phyloP scores from a whole-genome alignment of 768 basidiomycete genomes.

The Kwoniella sp. region DNA sequence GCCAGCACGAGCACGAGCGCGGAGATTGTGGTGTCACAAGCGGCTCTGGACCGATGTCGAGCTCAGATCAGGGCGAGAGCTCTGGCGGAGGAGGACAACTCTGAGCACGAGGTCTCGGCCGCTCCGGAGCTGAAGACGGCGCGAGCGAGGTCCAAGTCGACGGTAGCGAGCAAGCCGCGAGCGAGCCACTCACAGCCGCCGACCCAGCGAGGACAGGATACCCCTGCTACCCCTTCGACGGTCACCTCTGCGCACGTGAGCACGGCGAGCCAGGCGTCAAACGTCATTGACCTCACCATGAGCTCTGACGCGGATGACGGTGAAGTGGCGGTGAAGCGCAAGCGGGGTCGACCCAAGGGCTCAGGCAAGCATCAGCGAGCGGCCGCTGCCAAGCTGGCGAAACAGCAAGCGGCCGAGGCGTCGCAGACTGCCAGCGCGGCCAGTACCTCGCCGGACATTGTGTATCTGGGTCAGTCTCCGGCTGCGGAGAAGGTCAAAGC shows the following conservation, averaged over 20 bases:
- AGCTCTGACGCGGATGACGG: neutral
- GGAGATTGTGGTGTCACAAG: neutral
- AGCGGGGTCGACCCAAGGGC: slow-evolving; percentile 17
- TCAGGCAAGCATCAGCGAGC: slow-evolving; percentile 19
- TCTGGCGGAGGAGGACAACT: neutral
- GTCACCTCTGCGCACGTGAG: neutral
- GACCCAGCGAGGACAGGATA: no score
- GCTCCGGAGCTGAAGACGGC: neutral
- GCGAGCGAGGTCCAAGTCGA: neutral
- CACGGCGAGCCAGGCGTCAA: neutral
- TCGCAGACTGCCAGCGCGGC: no score
- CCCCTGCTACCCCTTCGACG: neutral
- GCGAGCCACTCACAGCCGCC: no score
- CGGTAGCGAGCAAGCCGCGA: neutral
- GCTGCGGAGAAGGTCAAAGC: no score
- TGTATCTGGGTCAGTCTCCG: neutral
- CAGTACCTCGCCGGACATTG: neutral
- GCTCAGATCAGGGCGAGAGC: neutral
- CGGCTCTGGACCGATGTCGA: neutral
- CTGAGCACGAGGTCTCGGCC: slow-evolving; percentile 3
- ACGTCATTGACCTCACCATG: neutral
- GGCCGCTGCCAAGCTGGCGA: slow-evolving; percentile 2
- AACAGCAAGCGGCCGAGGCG: neutral
- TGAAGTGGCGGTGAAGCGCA: neutral
- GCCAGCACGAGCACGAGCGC: neutral